A percentile compares a stretch with the other conserved stretches of the same genome.
Conservation (phyloP, 2,329 filamentous ascomycete genomes). For the Seiridium cupressi region DNA sequence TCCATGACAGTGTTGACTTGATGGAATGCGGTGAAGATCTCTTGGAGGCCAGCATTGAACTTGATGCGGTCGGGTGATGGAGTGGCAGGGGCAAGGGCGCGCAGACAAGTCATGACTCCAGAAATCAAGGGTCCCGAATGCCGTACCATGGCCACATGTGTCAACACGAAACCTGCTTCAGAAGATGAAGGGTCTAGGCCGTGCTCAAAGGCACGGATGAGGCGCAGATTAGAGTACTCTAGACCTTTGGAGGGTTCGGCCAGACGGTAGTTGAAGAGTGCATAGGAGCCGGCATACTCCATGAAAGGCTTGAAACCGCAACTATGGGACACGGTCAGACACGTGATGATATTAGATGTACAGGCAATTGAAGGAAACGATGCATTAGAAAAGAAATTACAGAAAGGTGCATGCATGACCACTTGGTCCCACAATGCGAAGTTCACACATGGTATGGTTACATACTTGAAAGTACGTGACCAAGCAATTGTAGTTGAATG, state of each 20-base stretch:
- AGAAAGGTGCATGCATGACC: too few species aligned
- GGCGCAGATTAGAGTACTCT: conserved; percentile 68
- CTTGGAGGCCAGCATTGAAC: conserved; percentile 64
- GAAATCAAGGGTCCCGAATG: conserved; percentile 77
- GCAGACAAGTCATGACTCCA: conserved; percentile 66
- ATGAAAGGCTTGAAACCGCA: conserved; percentile 87
- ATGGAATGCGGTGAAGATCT: conserved; percentile 61
- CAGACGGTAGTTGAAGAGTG: conserved; percentile 66
- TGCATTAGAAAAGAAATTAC: neutral
- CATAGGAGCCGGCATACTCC: conserved; percentile 74
- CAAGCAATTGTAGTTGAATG: neutral
- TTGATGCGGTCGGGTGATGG: conserved; percentile 35
- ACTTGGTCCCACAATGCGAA: too few species aligned
- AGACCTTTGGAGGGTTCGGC: conserved; percentile 55
- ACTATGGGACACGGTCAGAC: conserved; percentile 23
- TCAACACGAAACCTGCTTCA: conserved; percentile 93
- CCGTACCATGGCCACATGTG: conserved; percentile 93
- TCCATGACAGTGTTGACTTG: conserved; percentile 82
- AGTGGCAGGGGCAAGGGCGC: conserved; percentile 11
- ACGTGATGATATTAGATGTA: neutral
- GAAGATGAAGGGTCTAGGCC: conserved; percentile 84
- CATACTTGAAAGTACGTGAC: too few species aligned
- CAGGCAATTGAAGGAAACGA: neutral
- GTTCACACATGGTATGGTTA: too few species aligned
- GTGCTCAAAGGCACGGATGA: conserved; percentile 88